Base-by-base conservation (phyloP, 129 eudicot species). In the Lactuca sativa region DNA sequence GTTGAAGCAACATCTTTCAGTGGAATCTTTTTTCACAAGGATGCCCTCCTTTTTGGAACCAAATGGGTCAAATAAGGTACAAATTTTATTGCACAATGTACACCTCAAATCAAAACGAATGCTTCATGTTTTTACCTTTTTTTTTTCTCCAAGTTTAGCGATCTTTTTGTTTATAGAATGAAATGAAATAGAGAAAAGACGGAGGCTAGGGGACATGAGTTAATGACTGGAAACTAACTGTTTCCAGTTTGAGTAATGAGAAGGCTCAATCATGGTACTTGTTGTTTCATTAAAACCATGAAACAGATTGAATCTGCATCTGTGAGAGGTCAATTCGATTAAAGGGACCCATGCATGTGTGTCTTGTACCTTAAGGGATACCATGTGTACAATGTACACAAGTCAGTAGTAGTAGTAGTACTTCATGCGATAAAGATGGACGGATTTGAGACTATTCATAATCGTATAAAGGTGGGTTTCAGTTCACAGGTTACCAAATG, bases 1-100 rank as follows among this genome's bases (percentile, higher is more conserved):
- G 72, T 79, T 72, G 71, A 72, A 80, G 82, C 84, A 83, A 75
- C 58, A 78, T 69, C 71, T 69, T 62, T 61, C 64, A 69, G 71
- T 69, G 36, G 41, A 69, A 62, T 44, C 81, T 69, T 77, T 77
- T 72, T 7, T 36, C 55, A 62, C 77, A 72, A 72, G 77, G 37
- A 17, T 62, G 21, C 52, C 31, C 70, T 72, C 21, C 76, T 62
- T 61, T 72, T 69, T 54, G 54, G 21, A 77, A 69, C 53, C 66
- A 40, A 33, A 52, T 53, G 41, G 12, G 60, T 54, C 65, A 69
- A 64, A 18, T 76, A 40, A n/a, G 6, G 18, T 76, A 76, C 70
- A 59, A 51, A 0, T 53, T 69, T 41, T 52, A 11, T 40, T 52
- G 56, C 81, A 52, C 52, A 21, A 30, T 13, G 66, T 69, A 62